Evolutionary conservation across 176 grass and related monocot species (phyloP).

Genomic region (Pontederia paniculata): DNA sequence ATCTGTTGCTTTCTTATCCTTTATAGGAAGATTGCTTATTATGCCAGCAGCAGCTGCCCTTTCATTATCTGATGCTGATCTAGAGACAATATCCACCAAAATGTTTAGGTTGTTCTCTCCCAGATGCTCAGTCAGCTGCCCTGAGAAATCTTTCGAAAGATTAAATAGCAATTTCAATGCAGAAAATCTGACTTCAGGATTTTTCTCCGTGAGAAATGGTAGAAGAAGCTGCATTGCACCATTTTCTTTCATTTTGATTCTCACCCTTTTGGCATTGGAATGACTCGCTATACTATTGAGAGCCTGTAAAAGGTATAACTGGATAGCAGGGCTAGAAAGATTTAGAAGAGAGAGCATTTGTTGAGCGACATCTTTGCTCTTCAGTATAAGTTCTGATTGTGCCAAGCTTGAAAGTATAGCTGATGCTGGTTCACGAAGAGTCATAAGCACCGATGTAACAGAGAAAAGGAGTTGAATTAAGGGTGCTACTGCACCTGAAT

Average conservation of each 20-base stretch:
- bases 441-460: conserved; percentile 76
- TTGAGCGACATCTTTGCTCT: conserved; percentile 49
- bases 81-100: conserved; percentile 50
- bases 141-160: conserved; percentile 58
- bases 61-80: conserved; percentile 34
- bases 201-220: conserved; percentile 64
- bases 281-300: conserved; percentile 73
- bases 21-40: conserved; percentile 55
- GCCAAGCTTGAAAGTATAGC: conserved; percentile 60
- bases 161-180: conserved; percentile 56
- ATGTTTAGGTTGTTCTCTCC: conserved; percentile 51
- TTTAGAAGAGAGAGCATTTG: conserved; percentile 81
- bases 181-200: conserved; percentile 43
- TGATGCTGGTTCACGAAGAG: conserved; percentile 68
- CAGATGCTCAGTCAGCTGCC: conserved; percentile 49
- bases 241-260: conserved; percentile 62
- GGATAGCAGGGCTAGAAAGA: conserved; percentile 49
- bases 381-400: conserved; percentile 63
- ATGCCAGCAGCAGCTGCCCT: conserved; percentile 56
- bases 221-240: conserved; percentile 63
- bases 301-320: conserved; percentile 69
- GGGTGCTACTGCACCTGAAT: conserved; percentile 39
- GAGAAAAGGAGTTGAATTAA: conserved; percentile 81
- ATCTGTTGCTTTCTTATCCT: conserved; percentile 58
- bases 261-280: conserved; percentile 45